Base-by-base conservation (phyloP, 2,329 filamentous ascomycete species). In the Juglanconis oblonga region DNA sequence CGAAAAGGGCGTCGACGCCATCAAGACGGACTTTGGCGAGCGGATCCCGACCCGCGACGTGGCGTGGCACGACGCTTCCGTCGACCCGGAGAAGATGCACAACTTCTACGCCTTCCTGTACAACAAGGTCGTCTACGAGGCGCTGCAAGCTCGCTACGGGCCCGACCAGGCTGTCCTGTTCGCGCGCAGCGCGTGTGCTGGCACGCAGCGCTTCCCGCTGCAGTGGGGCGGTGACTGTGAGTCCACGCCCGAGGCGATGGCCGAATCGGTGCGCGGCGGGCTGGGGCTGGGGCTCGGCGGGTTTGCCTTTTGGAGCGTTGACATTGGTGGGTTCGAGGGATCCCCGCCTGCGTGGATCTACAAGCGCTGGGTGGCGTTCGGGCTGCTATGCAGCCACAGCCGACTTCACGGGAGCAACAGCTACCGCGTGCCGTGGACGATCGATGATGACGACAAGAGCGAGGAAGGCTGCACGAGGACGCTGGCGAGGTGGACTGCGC, bases 21-120 rank as follows among this genome's bases (percentile, higher is more conserved):
- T 91, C 78, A 91, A 91, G 75, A 91, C 88, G 7, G 88, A 91
- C 69, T 91, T 91, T 71, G 88, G 87, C 57, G 88, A 91, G 74
- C 81, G 88, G 32, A 87, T 91, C 57, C 88, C 88, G 0, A 83
- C 81, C 5, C 78, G 81, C 52, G 85, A 88, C 65, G 83, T 90
- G 5, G 78, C 82, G 64, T 91, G 87, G 81, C 77, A 84, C 68
- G 86, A 90, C 66, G 68, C 75, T 52, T 77, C 76, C 5, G 72
- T 79, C 47, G 86, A 90, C 66, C 81, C 87, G 1, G 77, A 76
- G 54, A 83, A 82, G 66, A 91, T 91, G 88, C 89, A 91, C 75
- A 91, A 91, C 73, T 91, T 84, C 75, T 91, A 91, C 71, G 81
- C 88, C n/a, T 87, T 88, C 68, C 73, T 87, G 3, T 91, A 89